Conservation (phyloP, 2,329 filamentous ascomycete species). For the Fusarium palustre region DNA sequence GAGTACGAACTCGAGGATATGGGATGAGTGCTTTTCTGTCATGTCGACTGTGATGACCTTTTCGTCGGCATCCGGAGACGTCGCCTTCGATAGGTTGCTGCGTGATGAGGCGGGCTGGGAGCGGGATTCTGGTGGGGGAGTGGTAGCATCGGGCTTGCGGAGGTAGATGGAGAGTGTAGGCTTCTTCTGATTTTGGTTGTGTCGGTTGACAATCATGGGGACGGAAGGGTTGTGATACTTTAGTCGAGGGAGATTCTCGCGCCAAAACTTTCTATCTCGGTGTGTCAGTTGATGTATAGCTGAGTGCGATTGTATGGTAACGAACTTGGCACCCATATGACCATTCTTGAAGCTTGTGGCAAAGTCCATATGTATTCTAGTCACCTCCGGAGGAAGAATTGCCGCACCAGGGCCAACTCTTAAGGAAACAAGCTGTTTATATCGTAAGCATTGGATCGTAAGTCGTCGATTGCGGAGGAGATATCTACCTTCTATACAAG, state of each 20-base stretch:
- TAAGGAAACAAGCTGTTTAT: conserved; percentile 75
- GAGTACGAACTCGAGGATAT: conserved; percentile 73
- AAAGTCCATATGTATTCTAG: conserved; percentile 81
- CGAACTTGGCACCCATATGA: conserved; percentile 79
- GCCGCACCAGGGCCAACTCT: conserved; percentile 86
- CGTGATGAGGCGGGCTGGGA: conserved; percentile 62
- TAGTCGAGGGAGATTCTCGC: conserved; percentile 80
- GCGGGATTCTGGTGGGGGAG: conserved; percentile 45
- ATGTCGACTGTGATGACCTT: conserved; percentile 70
- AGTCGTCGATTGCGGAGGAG: conserved; percentile 25
- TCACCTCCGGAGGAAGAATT: conserved; percentile 79
- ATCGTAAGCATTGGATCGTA: conserved; percentile 44
- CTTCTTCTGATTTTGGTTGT: conserved; percentile 64
- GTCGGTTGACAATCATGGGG: conserved; percentile 84
- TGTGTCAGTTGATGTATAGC: conserved; percentile 16
- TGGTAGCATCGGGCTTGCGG: conserved; percentile 52
- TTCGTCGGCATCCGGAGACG: conserved; percentile 61
- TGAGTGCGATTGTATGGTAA: conserved; percentile 22
- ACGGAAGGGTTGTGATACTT: conserved; percentile 95
- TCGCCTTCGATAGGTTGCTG: conserved; percentile 61
- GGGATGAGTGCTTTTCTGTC: conserved; percentile 68
- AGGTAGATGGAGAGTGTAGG: conserved; percentile 76
- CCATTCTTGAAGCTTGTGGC: conserved; percentile 70
- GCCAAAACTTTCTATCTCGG: conserved; percentile 84
- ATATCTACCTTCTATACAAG: conserved; percentile 57